These are phyloP conservation scores for Pholiota molesta DNA, from an alignment of 768 basidiomycete species.

Conservation along the genomic window DNA sequence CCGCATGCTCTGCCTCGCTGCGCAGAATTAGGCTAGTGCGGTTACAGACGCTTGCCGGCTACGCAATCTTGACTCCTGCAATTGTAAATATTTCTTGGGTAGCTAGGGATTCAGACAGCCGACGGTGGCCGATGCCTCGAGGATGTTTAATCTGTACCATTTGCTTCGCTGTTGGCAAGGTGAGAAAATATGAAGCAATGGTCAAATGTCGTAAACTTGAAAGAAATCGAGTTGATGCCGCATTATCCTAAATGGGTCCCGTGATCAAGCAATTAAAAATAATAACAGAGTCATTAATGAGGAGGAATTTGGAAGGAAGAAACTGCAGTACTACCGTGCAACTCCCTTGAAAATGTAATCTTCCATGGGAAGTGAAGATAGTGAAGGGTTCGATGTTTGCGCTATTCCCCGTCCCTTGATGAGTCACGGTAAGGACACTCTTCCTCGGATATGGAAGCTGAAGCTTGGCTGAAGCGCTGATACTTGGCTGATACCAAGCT, in stretches of 20 bases:
- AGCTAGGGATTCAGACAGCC: neutral
- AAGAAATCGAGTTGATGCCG: conserved; percentile 7
- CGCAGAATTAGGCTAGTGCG: conserved; percentile 8
- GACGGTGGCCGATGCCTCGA: neutral
- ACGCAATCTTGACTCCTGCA: neutral
- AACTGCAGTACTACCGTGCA: neutral
- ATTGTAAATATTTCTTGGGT: neutral
- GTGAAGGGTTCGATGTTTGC: too few relatives aligned
- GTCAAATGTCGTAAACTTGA: conserved; percentile 8
- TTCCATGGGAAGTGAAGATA: neutral
- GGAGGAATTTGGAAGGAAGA: too few relatives aligned
- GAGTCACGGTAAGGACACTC: neutral
- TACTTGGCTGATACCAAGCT: neutral
- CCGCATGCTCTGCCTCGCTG: conserved; percentile 7
- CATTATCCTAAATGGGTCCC: conserved; percentile 2
- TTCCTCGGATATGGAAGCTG: neutral
- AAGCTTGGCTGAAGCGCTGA: too few relatives aligned
- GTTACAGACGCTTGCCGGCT: neutral
- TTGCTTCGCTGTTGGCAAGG: neutral
- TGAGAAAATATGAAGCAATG: conserved; percentile 10
- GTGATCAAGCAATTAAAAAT: neutral
- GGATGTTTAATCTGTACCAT: conserved; percentile 1
- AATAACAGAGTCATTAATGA: conserved; percentile 1
- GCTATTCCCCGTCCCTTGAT: neutral
- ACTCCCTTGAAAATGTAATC: neutral